Base-by-base conservation (phyloP, 495 filamentous ascomycete genomes). In the Pseudomonodictys pantanalensis region DNA sequence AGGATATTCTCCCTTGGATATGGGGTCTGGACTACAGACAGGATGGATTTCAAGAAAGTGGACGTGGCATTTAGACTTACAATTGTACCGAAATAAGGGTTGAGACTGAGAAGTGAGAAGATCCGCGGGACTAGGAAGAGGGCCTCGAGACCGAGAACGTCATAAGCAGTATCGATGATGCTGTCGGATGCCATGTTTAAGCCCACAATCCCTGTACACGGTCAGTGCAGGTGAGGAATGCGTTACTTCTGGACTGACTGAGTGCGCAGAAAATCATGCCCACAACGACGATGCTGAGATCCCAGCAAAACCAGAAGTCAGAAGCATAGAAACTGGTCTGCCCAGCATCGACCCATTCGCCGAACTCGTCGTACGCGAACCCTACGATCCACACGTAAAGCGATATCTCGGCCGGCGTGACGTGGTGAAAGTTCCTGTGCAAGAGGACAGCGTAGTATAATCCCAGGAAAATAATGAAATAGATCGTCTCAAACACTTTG, bases 221-320 rank as follows among this genome's bases (percentile, higher is more conserved):
- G 45, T 41, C 22, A 52, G 5, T 22, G 24, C 12, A 6, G 22
- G 25, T 11, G 1, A 29, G 9, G 22, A 18, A 2, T 44, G 18
- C 29, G 41, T 25, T 48, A 28, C 12, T 17, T 28, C 5, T 2
- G 15, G 3, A 59, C 86, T 79, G 79, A 91, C 91, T 79, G 28
- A 85, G 69, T 24, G 86, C 72, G 29, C 90, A 78, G 72, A 89
- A 97, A 11, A 81, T 78, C 33, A 86, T 66, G 2, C 91, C 92
- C 22, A 92, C 89, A n/a, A 81, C 73, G 25, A 96, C 92, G 62
- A 97, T 95, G 35, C 82, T 64, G 54, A 96, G 69, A 68, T 97
- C 92, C 79, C 92, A 96, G 22, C 89, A 69, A 62, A 86, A 92
- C 91, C 92, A 97, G 55, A 96, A 88, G 67, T 95, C 91, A 3